These are phyloP conservation scores for Tetrapyrgos nigripes DNA, from an alignment of 1,284 basidiomycete species.

Conservation along the genomic window DNA sequence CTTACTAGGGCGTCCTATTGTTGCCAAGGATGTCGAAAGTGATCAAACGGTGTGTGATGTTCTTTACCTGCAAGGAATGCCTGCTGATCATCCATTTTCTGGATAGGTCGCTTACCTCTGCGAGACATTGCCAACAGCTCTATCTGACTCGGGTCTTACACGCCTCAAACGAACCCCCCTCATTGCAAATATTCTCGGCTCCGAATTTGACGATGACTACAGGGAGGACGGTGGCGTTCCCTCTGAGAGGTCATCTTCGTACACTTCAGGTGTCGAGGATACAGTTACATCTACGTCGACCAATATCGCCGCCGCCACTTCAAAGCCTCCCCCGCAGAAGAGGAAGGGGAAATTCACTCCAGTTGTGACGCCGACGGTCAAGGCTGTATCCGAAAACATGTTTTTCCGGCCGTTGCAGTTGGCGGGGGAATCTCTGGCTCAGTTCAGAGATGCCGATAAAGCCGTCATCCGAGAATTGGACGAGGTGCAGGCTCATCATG, in stretches of 20 bases:
- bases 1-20: neutral
- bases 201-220: neutral
- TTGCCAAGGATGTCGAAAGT: neutral
- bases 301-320: slow-evolving; percentile 4
- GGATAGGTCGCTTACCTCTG: neutral
- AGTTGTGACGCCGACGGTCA: slow-evolving; percentile 57
- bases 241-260: neutral
- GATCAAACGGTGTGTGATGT: neutral
- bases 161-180: neutral
- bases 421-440: slow-evolving; percentile 12
- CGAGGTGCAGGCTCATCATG: slow-evolving; percentile 43
- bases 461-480: slow-evolving; percentile 26
- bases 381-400: slow-evolving; percentile 50
- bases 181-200: neutral
- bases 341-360: slow-evolving; percentile 41
- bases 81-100: neutral
- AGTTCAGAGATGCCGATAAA: slow-evolving; percentile 31
- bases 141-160: neutral
- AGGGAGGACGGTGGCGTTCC: too few relatives aligned
- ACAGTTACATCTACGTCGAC: slow-evolving; percentile 27
- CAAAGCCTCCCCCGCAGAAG: slow-evolving; percentile 24
- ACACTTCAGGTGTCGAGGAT: slow-evolving; percentile 49
- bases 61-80: neutral
- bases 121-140: neutral
- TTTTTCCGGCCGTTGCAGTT: slow-evolving; percentile 50